Conservation (phyloP, 441 rosid genomes). For the Bruguiera hainesii region DNA sequence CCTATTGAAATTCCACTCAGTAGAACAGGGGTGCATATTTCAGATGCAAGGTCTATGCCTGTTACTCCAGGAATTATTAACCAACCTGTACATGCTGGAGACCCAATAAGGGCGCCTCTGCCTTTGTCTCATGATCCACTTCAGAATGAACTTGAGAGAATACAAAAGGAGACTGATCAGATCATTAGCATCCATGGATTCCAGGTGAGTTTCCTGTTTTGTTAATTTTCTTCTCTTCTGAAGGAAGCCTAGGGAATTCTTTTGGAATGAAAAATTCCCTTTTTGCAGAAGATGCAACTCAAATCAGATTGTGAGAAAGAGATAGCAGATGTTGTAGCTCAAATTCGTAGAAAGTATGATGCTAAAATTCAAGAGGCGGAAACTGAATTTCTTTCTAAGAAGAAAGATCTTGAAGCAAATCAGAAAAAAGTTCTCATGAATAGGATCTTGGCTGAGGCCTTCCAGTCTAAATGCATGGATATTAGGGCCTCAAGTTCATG, state of each 20-base stretch:
- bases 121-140: conserved; percentile 56
- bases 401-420: conserved; percentile 40
- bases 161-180: conserved; percentile 49
- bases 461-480: conserved; percentile 59
- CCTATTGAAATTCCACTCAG: conserved; percentile 15
- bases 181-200: conserved; percentile 42
- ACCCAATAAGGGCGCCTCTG: conserved; percentile 32
- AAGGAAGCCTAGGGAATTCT: conserved; percentile 17
- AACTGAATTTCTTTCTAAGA: conserved; percentile 36
- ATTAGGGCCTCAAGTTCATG: conserved; percentile 28
- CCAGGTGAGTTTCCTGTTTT: conserved; percentile 38
- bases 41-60: conserved; percentile 24
- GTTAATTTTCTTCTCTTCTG: conserved; percentile 19
- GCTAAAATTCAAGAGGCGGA: conserved; percentile 48
- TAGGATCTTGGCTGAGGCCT: conserved; percentile 74
- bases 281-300: conserved; percentile 51
- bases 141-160: conserved; percentile 72
- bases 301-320: conserved; percentile 57
- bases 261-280: conserved; percentile 18
- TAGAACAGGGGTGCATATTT: conserved; percentile 17
- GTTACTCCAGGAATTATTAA: conserved; percentile 22
- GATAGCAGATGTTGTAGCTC: conserved; percentile 52
- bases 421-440: conserved; percentile 45
- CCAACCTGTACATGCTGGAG: conserved; percentile 31
- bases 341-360: conserved; percentile 59